Evolutionary conservation across 2,329 filamentous ascomycete genomes (phyloP), one percentile per base, ranked within the genome.

Genomic region (Penicillium sp.): DNA sequence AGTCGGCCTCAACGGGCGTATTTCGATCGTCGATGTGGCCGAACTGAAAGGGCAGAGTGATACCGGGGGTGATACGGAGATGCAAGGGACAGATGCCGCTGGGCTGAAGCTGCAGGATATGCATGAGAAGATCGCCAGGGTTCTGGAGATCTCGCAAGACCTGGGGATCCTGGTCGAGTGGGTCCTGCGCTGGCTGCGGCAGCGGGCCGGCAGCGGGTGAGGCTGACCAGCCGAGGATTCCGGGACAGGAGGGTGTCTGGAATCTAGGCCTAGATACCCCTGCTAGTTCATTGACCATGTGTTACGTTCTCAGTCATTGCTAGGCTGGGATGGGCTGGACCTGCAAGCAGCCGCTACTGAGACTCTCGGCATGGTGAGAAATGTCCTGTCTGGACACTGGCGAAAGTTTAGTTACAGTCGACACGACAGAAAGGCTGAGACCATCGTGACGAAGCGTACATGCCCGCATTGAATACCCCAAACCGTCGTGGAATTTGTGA

Each of bases 61-160:
- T 4, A 51, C 61, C 30, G 38, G 47, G 19, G 65, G 59, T 5
- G 68, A 68, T 38, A 57, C 61, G 22, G 66, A 71, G 45, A 66
- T 62, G 60, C 65, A 69, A 58, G 62, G 59, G n/a, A 47, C 62
- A 8, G 68, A 69, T 50, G 64, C 60, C 19, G 38, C 45, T 33
- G 59, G 37, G 35, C 56, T 53, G 59, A 62, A 40, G 59, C 63
- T 54, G 65, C 73, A 64, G 57, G 62, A 59, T 59, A 55, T 79
- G 17, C 74, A 73, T 58, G 69, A 69, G 60, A 76, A 76, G 63
- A 73, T 81, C 42, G 72, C 75, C 19, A 70, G 68, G 26, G 78
- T 80, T 38, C 66, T 82, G 30, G 78, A 80, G 63, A 70, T 72
- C 26, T 79, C 78, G n/a, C 79, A 82, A 64, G 79, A 82, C 69